Evolutionary conservation across 331 rosid genomes (phyloP).

Genomic region (Malus hybrid): DNA sequence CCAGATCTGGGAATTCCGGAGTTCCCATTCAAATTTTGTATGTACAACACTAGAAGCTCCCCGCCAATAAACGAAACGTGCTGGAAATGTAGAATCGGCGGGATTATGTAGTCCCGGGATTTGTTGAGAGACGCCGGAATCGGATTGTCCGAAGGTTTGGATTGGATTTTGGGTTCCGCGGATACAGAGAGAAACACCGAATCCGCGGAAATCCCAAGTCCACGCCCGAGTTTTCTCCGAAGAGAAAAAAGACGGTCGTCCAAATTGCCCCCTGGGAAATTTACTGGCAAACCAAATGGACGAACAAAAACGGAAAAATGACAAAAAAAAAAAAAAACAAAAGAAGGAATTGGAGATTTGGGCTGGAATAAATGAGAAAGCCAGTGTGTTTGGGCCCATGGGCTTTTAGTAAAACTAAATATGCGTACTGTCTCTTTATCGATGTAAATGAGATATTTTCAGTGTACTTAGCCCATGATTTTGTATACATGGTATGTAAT

Average conservation of each 20-base stretch:
- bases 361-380: too few relatives aligned
- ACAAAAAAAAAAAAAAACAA: not conserved
- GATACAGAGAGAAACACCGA: not conserved
- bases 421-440: too few relatives aligned
- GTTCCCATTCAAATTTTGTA: constrained; percentile 60
- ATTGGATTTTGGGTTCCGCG: constrained; percentile 9
- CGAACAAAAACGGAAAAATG: not conserved
- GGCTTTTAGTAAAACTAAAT: too few relatives aligned
- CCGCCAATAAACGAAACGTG: not conserved
- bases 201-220: constrained; percentile 15
- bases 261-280: not conserved
- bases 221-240: not conserved
- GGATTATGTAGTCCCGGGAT: not conserved
- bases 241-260: not conserved
- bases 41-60: not conserved
- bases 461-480: too few relatives aligned
- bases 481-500: too few relatives aligned
- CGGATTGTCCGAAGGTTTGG: not conserved
- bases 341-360: too few relatives aligned
- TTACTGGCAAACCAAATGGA: not conserved
- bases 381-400: too few relatives aligned
- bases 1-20: constrained; percentile 86
- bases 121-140: not conserved
- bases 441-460: too few relatives aligned
- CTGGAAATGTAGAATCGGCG: not conserved